These are phyloP conservation scores for Omphalotus guepiniiformis DNA, from an alignment of 768 basidiomycete species.

Conservation along the genomic window DNA sequence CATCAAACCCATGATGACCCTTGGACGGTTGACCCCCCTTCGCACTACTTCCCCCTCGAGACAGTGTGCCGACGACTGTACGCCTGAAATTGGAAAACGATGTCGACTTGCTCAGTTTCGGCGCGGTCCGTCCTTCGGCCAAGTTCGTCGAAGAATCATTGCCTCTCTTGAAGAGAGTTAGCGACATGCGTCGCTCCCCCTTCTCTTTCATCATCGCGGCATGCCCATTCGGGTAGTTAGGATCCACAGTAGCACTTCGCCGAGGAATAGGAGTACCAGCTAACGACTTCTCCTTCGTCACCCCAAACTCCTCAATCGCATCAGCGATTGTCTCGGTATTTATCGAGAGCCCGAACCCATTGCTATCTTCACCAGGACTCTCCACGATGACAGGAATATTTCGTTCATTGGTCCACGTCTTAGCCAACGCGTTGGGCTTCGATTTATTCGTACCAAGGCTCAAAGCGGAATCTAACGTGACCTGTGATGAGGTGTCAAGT, in stretches of 20 bases:
- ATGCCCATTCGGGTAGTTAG: neutral
- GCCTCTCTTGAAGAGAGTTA: conserved; percentile 34
- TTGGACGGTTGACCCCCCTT: conserved; percentile 15
- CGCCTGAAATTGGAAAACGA: conserved; percentile 44
- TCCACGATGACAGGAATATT: conserved; percentile 26
- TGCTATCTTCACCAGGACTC: conserved; percentile 29
- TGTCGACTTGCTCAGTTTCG: conserved; percentile 27
- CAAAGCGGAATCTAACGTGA: conserved; percentile 12
- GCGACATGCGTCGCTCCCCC: conserved; percentile 25
- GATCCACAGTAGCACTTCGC: no score
- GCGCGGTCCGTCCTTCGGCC: conserved; percentile 11
- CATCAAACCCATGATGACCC: conserved; percentile 22
- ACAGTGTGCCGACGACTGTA: conserved; percentile 35
- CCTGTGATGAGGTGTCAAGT: conserved; percentile 24
- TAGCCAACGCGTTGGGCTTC: conserved; percentile 16
- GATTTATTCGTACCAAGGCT: conserved; percentile 16
- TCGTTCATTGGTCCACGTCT: conserved; percentile 13
- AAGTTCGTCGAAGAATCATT: conserved; percentile 14
- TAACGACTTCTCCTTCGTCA: conserved; percentile 9
- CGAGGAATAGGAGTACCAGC: neutral
- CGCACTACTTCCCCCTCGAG: conserved; percentile 12
- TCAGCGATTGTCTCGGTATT: no score
- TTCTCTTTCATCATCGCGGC: conserved; percentile 7
- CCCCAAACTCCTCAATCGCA: no score
- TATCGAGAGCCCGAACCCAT: conserved; percentile 10